Conservation (phyloP, 208 protist species). For the Leishmania tarentolae region DNA sequence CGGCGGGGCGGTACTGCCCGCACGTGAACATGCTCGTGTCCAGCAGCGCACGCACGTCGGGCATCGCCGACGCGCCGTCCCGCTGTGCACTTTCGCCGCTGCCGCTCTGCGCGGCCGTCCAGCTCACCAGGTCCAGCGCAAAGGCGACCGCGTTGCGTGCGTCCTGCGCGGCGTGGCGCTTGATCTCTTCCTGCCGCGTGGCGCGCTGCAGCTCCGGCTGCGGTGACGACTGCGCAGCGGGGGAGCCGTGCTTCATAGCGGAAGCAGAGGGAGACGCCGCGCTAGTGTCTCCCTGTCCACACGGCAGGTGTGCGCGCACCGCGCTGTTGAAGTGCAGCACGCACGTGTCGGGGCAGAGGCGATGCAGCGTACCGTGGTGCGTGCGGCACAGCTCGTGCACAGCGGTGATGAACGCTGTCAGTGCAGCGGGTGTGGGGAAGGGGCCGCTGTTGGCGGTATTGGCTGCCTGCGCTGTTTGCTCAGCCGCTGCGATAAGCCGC, state of each 20-base stretch:
- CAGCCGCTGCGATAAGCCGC: slow-evolving; percentile 8
- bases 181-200: not conserved
- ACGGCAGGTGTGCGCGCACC: slow-evolving; percentile 10
- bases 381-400: slow-evolving; percentile 11
- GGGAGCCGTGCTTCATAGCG: not conserved
- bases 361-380: slow-evolving; percentile 21
- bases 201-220: not conserved
- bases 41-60: slow-evolving; percentile 20
- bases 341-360: slow-evolving; percentile 17
- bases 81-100: not conserved
- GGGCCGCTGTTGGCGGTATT: slow-evolving; percentile 18
- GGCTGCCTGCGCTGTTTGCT: slow-evolving; percentile 4
- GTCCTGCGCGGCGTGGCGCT: slow-evolving; percentile 8
- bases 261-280: not conserved
- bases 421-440: slow-evolving; percentile 14
- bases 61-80: not conserved
- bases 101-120: not conserved
- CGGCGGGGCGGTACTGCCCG: slow-evolving; percentile 14
- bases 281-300: not conserved
- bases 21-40: slow-evolving; percentile 34
- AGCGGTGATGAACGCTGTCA: slow-evolving; percentile 20
- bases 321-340: slow-evolving; percentile 28
- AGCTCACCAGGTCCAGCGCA: slow-evolving; percentile 18
- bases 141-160: slow-evolving; percentile 21
- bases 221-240: not conserved